phyloP scores from a whole-genome alignment of 1,139 yeast genomes.

The Geotrichum bryndzae region DNA sequence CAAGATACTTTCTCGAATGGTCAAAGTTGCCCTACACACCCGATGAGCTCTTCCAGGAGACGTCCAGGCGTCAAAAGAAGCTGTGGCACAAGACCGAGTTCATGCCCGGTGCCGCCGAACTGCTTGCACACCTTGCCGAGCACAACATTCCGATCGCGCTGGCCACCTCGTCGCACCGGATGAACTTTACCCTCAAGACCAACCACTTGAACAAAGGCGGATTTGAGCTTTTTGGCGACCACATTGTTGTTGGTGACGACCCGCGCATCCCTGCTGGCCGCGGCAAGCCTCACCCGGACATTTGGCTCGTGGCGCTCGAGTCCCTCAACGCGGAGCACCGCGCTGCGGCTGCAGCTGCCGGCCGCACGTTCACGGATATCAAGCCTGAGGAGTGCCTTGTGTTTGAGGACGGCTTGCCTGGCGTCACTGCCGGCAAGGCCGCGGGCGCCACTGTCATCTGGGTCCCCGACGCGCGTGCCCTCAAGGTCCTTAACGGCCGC shows the following conservation, averaged over 20 bases:
- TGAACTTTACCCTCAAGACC: slow-evolving; percentile 63
- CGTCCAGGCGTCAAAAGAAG: slow-evolving; percentile 48
- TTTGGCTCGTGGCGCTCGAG: slow-evolving; percentile 76
- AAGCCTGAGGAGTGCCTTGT: slow-evolving; percentile 66
- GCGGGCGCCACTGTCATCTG: slow-evolving; percentile 85
- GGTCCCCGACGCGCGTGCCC: slow-evolving; percentile 81
- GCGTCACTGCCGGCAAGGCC: slow-evolving; percentile 73
- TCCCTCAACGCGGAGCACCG: slow-evolving; percentile 48
- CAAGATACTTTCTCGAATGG: slow-evolving; percentile 58
- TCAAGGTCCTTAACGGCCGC: slow-evolving; percentile 44
- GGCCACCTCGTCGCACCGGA: slow-evolving; percentile 76
- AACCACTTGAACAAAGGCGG: slow-evolving; percentile 50
- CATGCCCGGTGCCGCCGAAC: slow-evolving; percentile 78
- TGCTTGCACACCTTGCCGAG: slow-evolving; percentile 48
- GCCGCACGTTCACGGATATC: slow-evolving; percentile 6
- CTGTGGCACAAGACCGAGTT: slow-evolving; percentile 61
- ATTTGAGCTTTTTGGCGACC: slow-evolving; percentile 58
- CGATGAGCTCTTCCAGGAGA: slow-evolving; percentile 50
- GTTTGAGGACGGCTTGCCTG: slow-evolving; percentile 92
- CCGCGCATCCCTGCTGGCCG: slow-evolving; percentile 70
- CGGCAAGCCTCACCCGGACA: slow-evolving; percentile 92
- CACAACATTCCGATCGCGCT: slow-evolving; percentile 71
- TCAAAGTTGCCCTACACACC: slow-evolving; percentile 62
- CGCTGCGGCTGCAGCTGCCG: slow-evolving; percentile 21
- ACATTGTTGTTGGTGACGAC: slow-evolving; percentile 84